Evolutionary conservation across 2,329 filamentous ascomycete genomes (phyloP).

Genomic region (Fusarium sp.): DNA sequence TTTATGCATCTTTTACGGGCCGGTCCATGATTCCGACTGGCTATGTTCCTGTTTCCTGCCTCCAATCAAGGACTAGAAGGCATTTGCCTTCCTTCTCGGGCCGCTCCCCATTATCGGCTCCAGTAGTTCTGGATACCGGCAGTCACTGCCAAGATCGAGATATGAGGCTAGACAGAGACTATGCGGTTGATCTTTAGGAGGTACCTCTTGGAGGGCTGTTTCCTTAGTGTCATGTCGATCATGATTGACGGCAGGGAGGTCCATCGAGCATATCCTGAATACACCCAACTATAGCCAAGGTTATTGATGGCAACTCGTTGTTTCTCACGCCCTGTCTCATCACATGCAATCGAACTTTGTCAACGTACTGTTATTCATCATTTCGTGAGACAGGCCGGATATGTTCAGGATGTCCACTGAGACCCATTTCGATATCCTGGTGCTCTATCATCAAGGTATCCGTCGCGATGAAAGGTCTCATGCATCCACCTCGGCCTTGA

Average conservation of each 20-base stretch:
- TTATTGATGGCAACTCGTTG: not conserved
- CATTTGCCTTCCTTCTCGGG: conserved; percentile 4
- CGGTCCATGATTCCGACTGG: conserved; percentile 24
- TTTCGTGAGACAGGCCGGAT: not conserved
- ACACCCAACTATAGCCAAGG: not conserved
- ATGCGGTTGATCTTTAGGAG: not conserved
- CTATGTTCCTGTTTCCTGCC: conserved; percentile 11
- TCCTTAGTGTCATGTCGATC: conserved; percentile 20
- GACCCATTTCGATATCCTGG: conserved; percentile 5
- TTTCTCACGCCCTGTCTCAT: not conserved
- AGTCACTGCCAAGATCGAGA: not conserved
- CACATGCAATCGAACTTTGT: not conserved
- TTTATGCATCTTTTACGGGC: conserved; percentile 34
- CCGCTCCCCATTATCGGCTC: not conserved
- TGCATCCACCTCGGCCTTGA: conserved; percentile 17
- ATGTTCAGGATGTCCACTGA: not conserved
- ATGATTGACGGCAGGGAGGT: conserved; percentile 15
- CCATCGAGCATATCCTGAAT: not conserved
- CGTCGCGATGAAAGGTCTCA: conserved; percentile 15
- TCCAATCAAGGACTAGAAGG: conserved; percentile 15
- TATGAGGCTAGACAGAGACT: not conserved
- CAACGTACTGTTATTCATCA: not conserved
- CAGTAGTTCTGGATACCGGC: not conserved
- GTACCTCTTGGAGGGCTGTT: not conserved
- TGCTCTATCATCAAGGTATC: conserved; percentile 28